Conservation (phyloP, 202 grass and related monocot genomes). For the Brachypodium distachyon region DNA sequence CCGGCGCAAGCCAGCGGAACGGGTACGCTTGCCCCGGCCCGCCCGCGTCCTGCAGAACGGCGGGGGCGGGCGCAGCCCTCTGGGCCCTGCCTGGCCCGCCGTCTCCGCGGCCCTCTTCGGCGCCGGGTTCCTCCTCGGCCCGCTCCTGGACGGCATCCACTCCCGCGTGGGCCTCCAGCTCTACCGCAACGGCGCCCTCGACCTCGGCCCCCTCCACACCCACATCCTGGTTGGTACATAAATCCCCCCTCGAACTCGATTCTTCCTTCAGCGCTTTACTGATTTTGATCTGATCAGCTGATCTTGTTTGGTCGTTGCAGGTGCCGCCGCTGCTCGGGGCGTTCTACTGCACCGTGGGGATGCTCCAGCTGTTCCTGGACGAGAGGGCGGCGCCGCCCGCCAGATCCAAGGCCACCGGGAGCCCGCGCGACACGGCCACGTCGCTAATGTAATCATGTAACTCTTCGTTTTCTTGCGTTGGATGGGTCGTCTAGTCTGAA, state of each 20-base stretch:
- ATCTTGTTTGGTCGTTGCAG: not conserved
- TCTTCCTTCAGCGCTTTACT: not conserved
- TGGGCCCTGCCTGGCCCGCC: constrained; percentile 44
- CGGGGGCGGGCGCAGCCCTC: not conserved
- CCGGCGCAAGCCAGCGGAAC: not conserved
- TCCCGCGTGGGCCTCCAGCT: constrained; percentile 70
- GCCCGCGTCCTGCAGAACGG: constrained; percentile 8
- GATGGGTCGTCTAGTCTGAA: not conserved
- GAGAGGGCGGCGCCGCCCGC: constrained; percentile 15
- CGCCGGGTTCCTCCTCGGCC: constrained; percentile 63
- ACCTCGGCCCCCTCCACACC: constrained; percentile 61
- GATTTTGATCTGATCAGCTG: not conserved
- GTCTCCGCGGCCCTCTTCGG: constrained; percentile 53
- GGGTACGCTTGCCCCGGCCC: not conserved
- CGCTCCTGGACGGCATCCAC: constrained; percentile 73
- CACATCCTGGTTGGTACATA: constrained; percentile 78
- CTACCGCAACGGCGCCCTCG: constrained; percentile 60
- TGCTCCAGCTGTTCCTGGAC: constrained; percentile 65
- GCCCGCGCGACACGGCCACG: constrained; percentile 33
- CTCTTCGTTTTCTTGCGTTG: not conserved
- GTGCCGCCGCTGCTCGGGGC: constrained; percentile 79
- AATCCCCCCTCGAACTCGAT: no score
- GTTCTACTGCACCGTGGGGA: constrained; percentile 69
- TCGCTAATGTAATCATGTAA: constrained; percentile 78
- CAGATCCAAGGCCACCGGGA: constrained; percentile 45